Evolutionary conservation across 73 alveolate species (phyloP), one percentile per base, ranked within the genome.

Genomic region (Paramecium octaurelia): DNA sequence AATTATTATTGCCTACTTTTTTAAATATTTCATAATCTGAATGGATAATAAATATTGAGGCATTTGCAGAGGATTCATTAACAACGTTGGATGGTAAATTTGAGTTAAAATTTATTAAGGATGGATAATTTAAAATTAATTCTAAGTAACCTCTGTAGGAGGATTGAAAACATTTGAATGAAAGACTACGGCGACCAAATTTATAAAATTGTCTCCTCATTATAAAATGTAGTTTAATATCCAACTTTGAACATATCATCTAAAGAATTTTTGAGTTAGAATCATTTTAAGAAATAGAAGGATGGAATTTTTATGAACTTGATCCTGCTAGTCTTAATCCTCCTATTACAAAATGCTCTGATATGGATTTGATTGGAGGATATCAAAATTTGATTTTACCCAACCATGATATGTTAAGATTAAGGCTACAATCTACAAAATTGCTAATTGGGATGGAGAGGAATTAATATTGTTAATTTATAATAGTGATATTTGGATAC

Each of bases 391-490:
- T 23, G 21, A 24, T 6, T 12, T 8, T 80, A 20, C 91, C 91
- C 2, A 24, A 43, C 10, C 91, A 80, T 80, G 76, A 80, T 24
- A 11, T 14, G 12, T 80, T 0, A 80, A 76, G 44, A 23, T 80
- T 24, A 44, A 18, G 44, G 27, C 12, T 1, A 48, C 46, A 4
- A 23, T 80, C 9, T 80, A 43, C 48, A 80, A 80, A 80, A 43
- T 80, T 35, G 91, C 43, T 48, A 40, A 31, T 44, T 80, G 91
- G 91, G 91, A 80, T 44, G 91, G 91, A 11, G 91, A 80, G 24
- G 91, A 80, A 44, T 20, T 40, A 9, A 43, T 50, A 5, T 21
- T 80, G 9, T 44, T 8, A 14, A 64, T 48, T 20, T 58, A 80
- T 44, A 23, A 80, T 14, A 43, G 21, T 18, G 73, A 31, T 14